Conservation (phyloP, 257 asterid species). For the Jaltomata sinuosa region DNA sequence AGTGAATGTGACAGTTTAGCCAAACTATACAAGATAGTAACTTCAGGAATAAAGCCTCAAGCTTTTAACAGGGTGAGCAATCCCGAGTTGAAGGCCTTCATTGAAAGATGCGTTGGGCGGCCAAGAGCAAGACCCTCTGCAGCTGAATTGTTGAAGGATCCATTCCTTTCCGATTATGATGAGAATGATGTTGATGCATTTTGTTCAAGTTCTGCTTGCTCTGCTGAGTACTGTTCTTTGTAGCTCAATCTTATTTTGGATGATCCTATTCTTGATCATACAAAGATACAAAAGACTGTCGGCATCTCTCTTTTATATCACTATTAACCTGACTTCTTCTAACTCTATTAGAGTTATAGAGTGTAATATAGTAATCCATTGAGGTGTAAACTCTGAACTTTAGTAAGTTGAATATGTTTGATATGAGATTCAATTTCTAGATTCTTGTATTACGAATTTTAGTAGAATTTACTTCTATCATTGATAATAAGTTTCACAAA, state of each 20-base stretch:
- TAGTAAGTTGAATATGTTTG: background rate
- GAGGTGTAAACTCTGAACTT: background rate
- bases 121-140: slow-evolving; percentile 22
- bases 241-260: background rate
- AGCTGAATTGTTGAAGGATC: slow-evolving; percentile 14
- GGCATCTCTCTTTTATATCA: background rate
- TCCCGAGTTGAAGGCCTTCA: slow-evolving; percentile 18
- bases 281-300: background rate
- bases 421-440: background rate
- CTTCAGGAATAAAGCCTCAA: slow-evolving; percentile 14
- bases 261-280: background rate
- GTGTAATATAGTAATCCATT: background rate
- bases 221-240: background rate
- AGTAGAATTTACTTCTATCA: background rate
- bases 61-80: slow-evolving; percentile 12
- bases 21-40: slow-evolving; percentile 17
- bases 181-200: slow-evolving; percentile 5
- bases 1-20: slow-evolving; percentile 19
- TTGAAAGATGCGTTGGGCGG: slow-evolving; percentile 10
- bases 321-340: background rate
- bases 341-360: background rate
- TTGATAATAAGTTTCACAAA: background rate
- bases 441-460: background rate
- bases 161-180: slow-evolving; percentile 12
- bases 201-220: background rate